A percentile compares a stretch with the other conserved stretches of the same genome.
Evolutionary conservation across 1,284 basidiomycete species (phyloP).

Genomic region (Moniliophthora roreri): DNA sequence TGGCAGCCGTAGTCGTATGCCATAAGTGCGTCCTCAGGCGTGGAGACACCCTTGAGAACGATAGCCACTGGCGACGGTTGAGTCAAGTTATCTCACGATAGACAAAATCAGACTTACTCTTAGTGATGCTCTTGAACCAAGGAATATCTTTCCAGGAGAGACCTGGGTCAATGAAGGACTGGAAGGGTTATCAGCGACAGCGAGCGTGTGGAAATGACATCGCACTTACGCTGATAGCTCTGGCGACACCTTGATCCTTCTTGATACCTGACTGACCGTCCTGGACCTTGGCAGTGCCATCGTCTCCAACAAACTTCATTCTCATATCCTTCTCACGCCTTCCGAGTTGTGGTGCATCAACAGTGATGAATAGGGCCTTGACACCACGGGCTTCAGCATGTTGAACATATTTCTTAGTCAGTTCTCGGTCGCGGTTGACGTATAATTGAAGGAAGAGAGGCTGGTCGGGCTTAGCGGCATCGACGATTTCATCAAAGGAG

Average conservation of each 20-base stretch:
- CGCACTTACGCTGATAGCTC: conserved; percentile 82
- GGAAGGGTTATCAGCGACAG: conserved; percentile 1
- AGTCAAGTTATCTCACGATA: not conserved
- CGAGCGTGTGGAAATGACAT: not conserved
- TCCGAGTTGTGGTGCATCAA: conserved; percentile 91
- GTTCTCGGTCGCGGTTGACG: conserved; percentile 81
- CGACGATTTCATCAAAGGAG: conserved; percentile 88
- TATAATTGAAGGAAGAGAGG: conserved; percentile 79
- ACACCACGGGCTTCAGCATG: conserved; percentile 85
- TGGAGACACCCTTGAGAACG: conserved; percentile 89
- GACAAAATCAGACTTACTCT: conserved; percentile 52
- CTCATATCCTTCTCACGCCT: conserved; percentile 95
- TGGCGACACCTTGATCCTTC: conserved; percentile 87
- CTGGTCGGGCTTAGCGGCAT: conserved; percentile 74
- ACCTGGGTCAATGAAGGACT: conserved; percentile 93
- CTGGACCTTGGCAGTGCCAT: conserved; percentile 68
- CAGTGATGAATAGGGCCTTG: conserved; percentile 88
- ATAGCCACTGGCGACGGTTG: conserved; percentile 71
- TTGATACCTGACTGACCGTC: conserved; percentile 64
- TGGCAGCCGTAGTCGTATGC: conserved; percentile 36
- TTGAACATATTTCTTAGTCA: conserved; percentile 82
- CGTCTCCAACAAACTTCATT: conserved; percentile 89
- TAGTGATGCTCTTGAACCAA: conserved; percentile 90
- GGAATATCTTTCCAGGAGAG: conserved; percentile 85
- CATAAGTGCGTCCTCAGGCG: conserved; percentile 71